Conservation (phyloP, 441 rosid genomes). For the Aleurites moluccanus region DNA sequence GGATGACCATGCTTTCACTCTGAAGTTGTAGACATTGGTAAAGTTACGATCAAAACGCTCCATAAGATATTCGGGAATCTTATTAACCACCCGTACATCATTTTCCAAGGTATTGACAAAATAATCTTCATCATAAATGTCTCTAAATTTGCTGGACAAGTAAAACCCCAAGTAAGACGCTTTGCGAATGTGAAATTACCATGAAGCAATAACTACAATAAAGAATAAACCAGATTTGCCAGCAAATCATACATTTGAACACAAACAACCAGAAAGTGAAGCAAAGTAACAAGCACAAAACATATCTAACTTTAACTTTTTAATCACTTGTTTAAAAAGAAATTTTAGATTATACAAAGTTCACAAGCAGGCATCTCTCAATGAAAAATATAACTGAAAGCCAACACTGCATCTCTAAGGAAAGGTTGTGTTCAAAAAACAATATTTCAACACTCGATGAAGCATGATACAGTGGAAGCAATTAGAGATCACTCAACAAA, state of each 20-base stretch:
- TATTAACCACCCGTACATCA: conserved; percentile 80
- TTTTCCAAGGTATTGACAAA: conserved; percentile 70
- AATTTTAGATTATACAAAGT: background rate
- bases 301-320: conserved; percentile 6
- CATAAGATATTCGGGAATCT: conserved; percentile 88
- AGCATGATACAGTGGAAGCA: too few species aligned
- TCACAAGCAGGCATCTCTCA: too few species aligned
- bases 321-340: background rate
- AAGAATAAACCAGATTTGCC: background rate
- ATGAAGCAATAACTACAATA: background rate
- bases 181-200: background rate
- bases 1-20: conserved; percentile 98
- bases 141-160: conserved; percentile 79
- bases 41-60: conserved; percentile 91
- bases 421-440: too few species aligned
- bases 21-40: conserved; percentile 95
- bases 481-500: too few species aligned
- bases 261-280: too few species aligned
- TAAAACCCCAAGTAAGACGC: conserved; percentile 27
- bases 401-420: too few species aligned
- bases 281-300: background rate
- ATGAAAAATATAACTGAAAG: too few species aligned
- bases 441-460: too few species aligned
- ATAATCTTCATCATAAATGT: conserved; percentile 89
- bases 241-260: background rate